These are phyloP conservation scores for Cytidiella melzeri DNA, from an alignment of 768 basidiomycete species.

Conservation along the genomic window DNA sequence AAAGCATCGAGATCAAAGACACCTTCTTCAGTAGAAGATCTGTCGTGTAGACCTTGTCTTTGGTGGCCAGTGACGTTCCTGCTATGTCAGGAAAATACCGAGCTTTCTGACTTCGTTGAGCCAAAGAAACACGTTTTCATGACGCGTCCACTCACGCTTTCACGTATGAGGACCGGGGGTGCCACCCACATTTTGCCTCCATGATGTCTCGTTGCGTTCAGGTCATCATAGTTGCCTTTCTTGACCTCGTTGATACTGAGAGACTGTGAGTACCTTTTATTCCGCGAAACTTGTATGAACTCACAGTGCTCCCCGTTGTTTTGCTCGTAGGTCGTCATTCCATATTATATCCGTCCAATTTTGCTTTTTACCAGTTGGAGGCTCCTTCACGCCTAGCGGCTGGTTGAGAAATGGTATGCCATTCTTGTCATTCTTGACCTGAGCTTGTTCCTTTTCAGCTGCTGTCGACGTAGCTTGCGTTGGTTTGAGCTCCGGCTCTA, in stretches of 20 bases:
- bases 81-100: conserved; percentile 85
- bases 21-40: conserved; percentile 70
- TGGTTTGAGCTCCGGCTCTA: background rate
- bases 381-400: conserved; percentile 71
- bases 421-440: background rate
- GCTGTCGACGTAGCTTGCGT: background rate
- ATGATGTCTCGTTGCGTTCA: conserved; percentile 69
- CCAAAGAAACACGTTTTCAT: background rate
- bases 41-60: conserved; percentile 64
- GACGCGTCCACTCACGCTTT: conserved; percentile 59
- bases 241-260: conserved; percentile 54
- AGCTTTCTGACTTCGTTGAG: conserved; percentile 56
- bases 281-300: conserved; percentile 12
- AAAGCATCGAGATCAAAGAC: conserved; percentile 77
- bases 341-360: conserved; percentile 61
- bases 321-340: conserved; percentile 63
- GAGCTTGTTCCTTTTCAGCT: background rate
- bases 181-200: conserved; percentile 97
- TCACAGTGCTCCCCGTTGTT: conserved; percentile 60
- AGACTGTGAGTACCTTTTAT: conserved; percentile 18
- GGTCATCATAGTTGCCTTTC: conserved; percentile 86
- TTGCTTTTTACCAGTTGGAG: conserved; percentile 46
- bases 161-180: conserved; percentile 80
- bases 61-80: conserved; percentile 60
- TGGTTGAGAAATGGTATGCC: conserved; percentile 39